These are phyloP conservation scores for Erodium moschatum DNA, from an alignment of 441 rosid species.

Conservation along the genomic window DNA sequence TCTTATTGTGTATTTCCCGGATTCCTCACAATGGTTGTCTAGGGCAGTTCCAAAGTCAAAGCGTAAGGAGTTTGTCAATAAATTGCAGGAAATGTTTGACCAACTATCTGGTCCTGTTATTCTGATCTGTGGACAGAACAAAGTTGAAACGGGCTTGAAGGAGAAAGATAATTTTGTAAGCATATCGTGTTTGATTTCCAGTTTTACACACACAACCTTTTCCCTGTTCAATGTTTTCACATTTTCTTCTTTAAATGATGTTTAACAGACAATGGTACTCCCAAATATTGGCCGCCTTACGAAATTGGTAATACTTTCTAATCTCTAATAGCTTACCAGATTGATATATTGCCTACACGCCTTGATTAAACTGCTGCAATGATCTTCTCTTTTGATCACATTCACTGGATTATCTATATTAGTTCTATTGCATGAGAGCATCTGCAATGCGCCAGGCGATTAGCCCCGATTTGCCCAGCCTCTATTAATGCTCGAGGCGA, in stretches of 20 bases:
- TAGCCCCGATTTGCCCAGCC: no score
- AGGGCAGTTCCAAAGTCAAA: slow-evolving; percentile 75
- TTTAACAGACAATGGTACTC: slow-evolving; percentile 74
- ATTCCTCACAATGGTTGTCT: slow-evolving; percentile 80
- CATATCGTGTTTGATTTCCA: slow-evolving; percentile 7
- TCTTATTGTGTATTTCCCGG: slow-evolving; percentile 81
- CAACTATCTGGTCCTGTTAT: slow-evolving; percentile 71
- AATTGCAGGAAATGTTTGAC: slow-evolving; percentile 62
- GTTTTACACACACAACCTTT: not conserved
- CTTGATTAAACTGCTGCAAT: not conserved
- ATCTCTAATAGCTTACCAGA: not conserved
- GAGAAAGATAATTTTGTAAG: slow-evolving; percentile 81
- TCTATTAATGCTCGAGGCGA: no score
- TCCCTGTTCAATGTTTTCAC: not conserved
- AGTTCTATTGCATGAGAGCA: not conserved
- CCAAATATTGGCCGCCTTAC: slow-evolving; percentile 72
- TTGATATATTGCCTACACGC: slow-evolving; percentile 1
- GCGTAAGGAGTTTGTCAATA: slow-evolving; percentile 52
- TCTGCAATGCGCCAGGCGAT: no score
- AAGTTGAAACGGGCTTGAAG: slow-evolving; percentile 63
- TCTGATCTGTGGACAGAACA: slow-evolving; percentile 87
- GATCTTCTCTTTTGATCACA: not conserved
- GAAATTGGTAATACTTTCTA: slow-evolving; percentile 60
- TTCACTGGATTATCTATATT: not conserved
- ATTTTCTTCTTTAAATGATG: slow-evolving; percentile 16